phyloP scores from a whole-genome alignment of 2,329 filamentous ascomycete genomes.

The Aspergillus quadricinctus region DNA sequence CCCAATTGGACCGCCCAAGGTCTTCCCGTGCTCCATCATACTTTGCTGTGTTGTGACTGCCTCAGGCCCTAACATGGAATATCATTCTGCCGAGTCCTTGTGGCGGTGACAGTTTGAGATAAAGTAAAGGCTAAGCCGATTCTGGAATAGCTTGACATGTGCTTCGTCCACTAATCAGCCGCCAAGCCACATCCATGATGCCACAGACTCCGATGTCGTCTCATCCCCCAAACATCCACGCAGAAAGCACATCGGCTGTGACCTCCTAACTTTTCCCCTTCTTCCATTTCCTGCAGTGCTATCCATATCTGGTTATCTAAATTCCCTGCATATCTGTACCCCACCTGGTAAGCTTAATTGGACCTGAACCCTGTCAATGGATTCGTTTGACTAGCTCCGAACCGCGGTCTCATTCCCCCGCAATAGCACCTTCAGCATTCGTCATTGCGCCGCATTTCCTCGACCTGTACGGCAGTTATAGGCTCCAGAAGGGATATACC shows the following conservation, averaged over 20 bases:
- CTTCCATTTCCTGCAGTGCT: not conserved
- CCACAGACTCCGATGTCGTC: slow-evolving; percentile 2
- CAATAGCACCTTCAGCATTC: slow-evolving; percentile 11
- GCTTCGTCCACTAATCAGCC: slow-evolving; percentile 9
- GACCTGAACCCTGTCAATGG: not conserved
- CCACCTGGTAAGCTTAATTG: not conserved
- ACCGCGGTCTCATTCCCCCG: slow-evolving; percentile 2
- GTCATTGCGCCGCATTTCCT: slow-evolving; percentile 14
- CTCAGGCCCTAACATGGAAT: not conserved
- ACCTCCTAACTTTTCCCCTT: slow-evolving; percentile 4
- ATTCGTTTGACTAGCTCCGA: not conserved
- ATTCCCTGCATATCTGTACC: not conserved
- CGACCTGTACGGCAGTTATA: slow-evolving; percentile 8
- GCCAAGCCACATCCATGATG: slow-evolving; percentile 15
- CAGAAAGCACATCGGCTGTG: slow-evolving; percentile 1
- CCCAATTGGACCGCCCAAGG: slow-evolving; percentile 1
- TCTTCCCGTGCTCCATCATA: slow-evolving; percentile 4
- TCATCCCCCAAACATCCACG: slow-evolving; percentile 9
- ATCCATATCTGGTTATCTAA: not conserved
- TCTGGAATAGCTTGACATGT: slow-evolving; percentile 8
- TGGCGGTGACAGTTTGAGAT: slow-evolving; percentile 7
- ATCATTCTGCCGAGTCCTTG: not conserved
- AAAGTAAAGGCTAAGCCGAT: slow-evolving; percentile 4
- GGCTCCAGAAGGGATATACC: slow-evolving; percentile 4
- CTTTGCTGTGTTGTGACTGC: slow-evolving; percentile 1